A percentile compares a stretch with the other conserved stretches of the same genome.
These are phyloP conservation scores for Inosperma sp. DNA, from an alignment of 768 basidiomycete species.

Conservation along the genomic window DNA sequence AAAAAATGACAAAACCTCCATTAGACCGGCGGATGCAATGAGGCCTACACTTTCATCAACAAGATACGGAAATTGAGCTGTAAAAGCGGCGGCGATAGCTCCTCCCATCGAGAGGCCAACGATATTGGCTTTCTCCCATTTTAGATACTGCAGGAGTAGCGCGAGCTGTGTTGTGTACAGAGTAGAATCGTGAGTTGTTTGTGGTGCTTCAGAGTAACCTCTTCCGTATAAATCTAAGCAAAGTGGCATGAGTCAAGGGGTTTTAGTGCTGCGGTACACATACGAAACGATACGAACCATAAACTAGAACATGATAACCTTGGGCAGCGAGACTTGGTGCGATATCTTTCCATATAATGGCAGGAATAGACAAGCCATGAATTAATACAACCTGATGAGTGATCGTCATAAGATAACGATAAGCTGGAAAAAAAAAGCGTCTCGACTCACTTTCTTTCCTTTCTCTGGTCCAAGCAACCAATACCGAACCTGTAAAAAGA, in stretches of 20 bases:
- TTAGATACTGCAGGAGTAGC: constrained; percentile 71
- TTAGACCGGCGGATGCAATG: constrained; percentile 64
- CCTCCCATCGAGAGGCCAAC: constrained; percentile 82
- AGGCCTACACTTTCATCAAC: constrained; percentile 62
- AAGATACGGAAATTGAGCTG: constrained; percentile 65
- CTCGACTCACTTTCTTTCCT: constrained; percentile 54
- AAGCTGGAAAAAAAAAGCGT: not conserved
- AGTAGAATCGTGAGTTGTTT: constrained; percentile 57
- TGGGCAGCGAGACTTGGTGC: constrained; percentile 56
- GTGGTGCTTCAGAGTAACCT: constrained; percentile 79
- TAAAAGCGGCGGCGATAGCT: constrained; percentile 66
- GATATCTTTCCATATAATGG: constrained; percentile 74
- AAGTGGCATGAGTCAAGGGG: not conserved
- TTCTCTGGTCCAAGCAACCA: constrained; percentile 71
- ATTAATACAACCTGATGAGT: constrained; percentile 61
- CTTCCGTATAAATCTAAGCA: constrained; percentile 70
- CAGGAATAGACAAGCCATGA: constrained; percentile 72
- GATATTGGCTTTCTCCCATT: constrained; percentile 62
- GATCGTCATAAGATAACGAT: not conserved
- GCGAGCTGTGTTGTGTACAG: constrained; percentile 78
- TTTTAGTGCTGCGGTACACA: not conserved
- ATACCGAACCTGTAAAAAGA: constrained; percentile 53
- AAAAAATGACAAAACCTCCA: constrained; percentile 42
- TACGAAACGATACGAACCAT: constrained; percentile 42
- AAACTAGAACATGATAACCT: constrained; percentile 72